Percentiles rank a stretch among this genome's conserved stretches.
Conservation (phyloP, 768 basidiomycete genomes). For the Cubamyces sp. region DNA sequence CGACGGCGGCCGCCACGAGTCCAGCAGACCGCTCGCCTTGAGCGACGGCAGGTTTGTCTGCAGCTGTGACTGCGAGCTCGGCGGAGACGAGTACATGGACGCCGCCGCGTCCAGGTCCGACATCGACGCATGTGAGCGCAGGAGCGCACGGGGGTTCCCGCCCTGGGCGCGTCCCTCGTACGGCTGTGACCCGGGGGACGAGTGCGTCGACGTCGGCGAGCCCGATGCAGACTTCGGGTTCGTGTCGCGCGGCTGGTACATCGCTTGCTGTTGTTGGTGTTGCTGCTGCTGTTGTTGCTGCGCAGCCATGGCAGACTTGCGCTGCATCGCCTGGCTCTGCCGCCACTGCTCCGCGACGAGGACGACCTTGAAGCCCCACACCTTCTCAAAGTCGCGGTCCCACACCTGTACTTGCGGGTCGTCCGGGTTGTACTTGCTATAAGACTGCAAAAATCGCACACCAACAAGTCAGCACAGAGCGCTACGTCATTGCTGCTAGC, state of each 20-base stretch:
- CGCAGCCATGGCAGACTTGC: constrained; percentile 17
- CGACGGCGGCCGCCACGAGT: constrained; percentile 42
- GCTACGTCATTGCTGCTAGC: no score
- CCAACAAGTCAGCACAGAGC: neutral
- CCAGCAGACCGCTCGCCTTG: constrained; percentile 74
- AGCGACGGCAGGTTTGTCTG: constrained; percentile 64
- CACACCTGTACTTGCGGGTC: constrained; percentile 58
- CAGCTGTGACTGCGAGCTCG: constrained; percentile 7
- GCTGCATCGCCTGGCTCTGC: constrained; percentile 28
- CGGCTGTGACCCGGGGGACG: constrained; percentile 12
- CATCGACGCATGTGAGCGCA: constrained; percentile 17
- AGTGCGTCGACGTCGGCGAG: constrained; percentile 23
- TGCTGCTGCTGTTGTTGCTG: constrained; percentile 12
- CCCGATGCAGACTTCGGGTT: constrained; percentile 12
- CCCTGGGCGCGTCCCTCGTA: constrained; percentile 16
- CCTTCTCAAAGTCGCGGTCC: constrained; percentile 66
- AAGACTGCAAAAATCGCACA: constrained; percentile 45
- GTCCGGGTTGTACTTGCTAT: constrained; percentile 67
- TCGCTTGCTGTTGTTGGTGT: constrained; percentile 7
- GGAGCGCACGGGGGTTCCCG: constrained; percentile 21
- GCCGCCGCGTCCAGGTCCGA: constrained; percentile 18
- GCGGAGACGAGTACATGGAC: constrained; percentile 1
- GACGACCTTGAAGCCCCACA: constrained; percentile 57
- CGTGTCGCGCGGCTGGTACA: constrained; percentile 10
- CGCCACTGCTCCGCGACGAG: constrained; percentile 36